Evolutionary conservation across 129 eudicot genomes (phyloP), one percentile per base, ranked within the genome.

Genomic region (Kitagawia praeruptora): DNA sequence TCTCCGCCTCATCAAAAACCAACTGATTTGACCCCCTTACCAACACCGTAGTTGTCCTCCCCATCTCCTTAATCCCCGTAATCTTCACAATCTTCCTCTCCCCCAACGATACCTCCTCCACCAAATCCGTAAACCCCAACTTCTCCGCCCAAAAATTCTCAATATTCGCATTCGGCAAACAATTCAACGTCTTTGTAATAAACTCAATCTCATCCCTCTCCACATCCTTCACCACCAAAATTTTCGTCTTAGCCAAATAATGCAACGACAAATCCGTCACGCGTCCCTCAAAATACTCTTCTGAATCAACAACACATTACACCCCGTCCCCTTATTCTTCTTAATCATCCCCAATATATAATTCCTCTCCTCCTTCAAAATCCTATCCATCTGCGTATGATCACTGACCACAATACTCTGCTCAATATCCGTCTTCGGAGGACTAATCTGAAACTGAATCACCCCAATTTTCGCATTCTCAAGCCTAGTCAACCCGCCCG

Each of bases 211-310:
- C 98, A 80, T 93, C 98, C 74, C 98, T 85, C 83, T 93, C 98
- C 27, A 91, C 93, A 83, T 93, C 98, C 86, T 88, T 91, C 19
- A 93, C 82, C 61, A 93, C 98, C 91, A 93, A 82, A 80, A 93
- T 93, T 85, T 93, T 93, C 3, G 98, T 97, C 79, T 89, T 93
- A 0, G 98, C 93, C 83, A 93, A 84, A 77, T 93, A 93, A 82
- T 93, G 98, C 78, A 93, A 40, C 0, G 98, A 93, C 84, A 93
- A 80, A 75, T 93, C 98, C 0, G 97, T 91, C 34, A 93, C 98
- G 98, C 98, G 67, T 93, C 98, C 85, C 98, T 89, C 87, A 93
- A 79, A 82, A 93, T 93, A 82, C 98, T 93, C 89, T 93, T 93
- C 89, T 93, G 98, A 77, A 93, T 93, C 93, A 93, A 84, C 85